These are phyloP conservation scores for Breynia disticha DNA, from an alignment of 441 rosid species.

Conservation along the genomic window DNA sequence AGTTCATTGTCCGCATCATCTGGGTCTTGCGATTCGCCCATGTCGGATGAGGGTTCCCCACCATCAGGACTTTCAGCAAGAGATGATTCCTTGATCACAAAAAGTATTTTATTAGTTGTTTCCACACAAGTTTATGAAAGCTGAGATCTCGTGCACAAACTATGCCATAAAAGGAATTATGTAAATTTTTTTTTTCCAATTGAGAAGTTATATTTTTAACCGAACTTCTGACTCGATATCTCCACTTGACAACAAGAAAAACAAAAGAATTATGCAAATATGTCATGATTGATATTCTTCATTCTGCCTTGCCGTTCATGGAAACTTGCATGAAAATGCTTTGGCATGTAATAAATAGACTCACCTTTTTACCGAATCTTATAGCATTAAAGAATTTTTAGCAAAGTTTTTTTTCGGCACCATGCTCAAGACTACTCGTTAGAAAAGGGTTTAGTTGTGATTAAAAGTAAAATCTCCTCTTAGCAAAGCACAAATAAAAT, in stretches of 20 bases:
- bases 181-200: too few species aligned
- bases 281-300: too few species aligned
- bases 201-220: too few species aligned
- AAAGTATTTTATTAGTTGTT: background rate
- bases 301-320: background rate
- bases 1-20: slow-evolving; percentile 57
- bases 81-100: slow-evolving; percentile 46
- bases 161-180: too few species aligned
- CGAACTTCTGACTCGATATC: too few species aligned
- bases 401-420: too few species aligned
- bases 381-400: background rate
- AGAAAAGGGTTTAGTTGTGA: background rate
- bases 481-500: too few species aligned
- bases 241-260: too few species aligned
- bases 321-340: background rate
- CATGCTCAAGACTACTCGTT: background rate
- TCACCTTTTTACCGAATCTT: background rate
- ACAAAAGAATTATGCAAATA: too few species aligned
- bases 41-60: slow-evolving; percentile 61
- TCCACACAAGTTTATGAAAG: too few species aligned
- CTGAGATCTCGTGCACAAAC: too few species aligned
- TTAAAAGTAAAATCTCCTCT: too few species aligned
- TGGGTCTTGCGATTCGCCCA: slow-evolving; percentile 52
- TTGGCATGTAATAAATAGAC: background rate
- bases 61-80: slow-evolving; percentile 50